Conservation (phyloP, 2,329 filamentous ascomycete species). For the Tolypocladium tropicale region DNA sequence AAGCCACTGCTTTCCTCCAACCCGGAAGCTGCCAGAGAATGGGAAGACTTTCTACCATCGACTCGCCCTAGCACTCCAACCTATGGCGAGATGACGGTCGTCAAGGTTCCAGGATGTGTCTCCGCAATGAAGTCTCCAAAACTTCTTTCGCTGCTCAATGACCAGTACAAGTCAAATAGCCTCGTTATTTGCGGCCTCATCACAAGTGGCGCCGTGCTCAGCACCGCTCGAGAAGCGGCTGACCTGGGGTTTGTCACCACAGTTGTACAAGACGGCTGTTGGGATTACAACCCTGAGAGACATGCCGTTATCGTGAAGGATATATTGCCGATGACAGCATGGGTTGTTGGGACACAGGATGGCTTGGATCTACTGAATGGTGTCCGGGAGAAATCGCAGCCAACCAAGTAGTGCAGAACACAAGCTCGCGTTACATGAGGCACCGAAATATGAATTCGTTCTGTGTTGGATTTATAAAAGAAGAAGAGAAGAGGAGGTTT, state of each 20-base stretch:
- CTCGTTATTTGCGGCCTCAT: slow-evolving; percentile 5
- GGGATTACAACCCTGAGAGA: slow-evolving; percentile 2
- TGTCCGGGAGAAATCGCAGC: background rate
- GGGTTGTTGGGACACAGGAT: background rate
- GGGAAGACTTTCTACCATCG: background rate
- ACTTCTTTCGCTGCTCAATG: slow-evolving; percentile 1
- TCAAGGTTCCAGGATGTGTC: slow-evolving; percentile 3
- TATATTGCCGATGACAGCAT: slow-evolving; percentile 2
- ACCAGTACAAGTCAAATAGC: slow-evolving; percentile 1
- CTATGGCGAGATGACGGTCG: slow-evolving; percentile 1
- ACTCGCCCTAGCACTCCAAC: background rate
- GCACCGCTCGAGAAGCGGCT: slow-evolving; percentile 7
- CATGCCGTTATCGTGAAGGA: slow-evolving; percentile 2
- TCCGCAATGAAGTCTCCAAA: slow-evolving; percentile 3
- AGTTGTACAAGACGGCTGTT: slow-evolving; percentile 5
- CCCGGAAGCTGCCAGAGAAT: slow-evolving; percentile 1
- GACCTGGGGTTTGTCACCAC: slow-evolving; percentile 7
- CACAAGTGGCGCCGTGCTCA: slow-evolving; percentile 7
- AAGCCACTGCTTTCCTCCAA: slow-evolving; percentile 3
- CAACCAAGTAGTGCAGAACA: background rate
- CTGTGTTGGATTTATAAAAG: no score
- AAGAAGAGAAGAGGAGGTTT: no score
- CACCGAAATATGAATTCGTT: no score
- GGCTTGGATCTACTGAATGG: background rate
- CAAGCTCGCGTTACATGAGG: background rate